These are phyloP conservation scores for Neoarthrinium moseri DNA, from an alignment of 2,329 filamentous ascomycete genomes.

Conservation along the genomic window DNA sequence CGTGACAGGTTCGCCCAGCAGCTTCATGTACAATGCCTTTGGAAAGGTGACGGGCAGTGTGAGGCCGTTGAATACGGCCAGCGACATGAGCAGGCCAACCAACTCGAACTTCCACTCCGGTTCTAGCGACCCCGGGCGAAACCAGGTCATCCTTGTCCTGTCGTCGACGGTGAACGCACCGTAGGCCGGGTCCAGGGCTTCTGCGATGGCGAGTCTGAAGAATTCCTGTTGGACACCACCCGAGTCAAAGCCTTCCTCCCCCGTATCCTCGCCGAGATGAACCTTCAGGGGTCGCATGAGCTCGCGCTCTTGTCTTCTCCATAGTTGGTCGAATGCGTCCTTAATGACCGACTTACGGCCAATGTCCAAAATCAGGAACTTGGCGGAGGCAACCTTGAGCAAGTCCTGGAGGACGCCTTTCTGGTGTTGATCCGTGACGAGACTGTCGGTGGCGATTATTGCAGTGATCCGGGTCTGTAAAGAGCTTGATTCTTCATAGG, in stretches of 20 bases:
- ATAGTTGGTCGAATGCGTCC: constrained; percentile 84
- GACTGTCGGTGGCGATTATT: constrained; percentile 51
- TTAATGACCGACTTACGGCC: constrained; percentile 65
- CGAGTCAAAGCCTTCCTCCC: constrained; percentile 88
- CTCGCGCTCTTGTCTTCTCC: constrained; percentile 80
- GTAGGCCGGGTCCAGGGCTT: constrained; percentile 75
- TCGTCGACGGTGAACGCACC: constrained; percentile 79
- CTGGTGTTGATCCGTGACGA: constrained; percentile 57
- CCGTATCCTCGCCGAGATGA: constrained; percentile 75
- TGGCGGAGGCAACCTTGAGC: constrained; percentile 65
- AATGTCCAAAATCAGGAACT: constrained; percentile 70
- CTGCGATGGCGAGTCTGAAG: constrained; percentile 78
- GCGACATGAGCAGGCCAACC: constrained; percentile 79
- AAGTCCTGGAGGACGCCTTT: constrained; percentile 61
- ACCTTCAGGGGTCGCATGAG: constrained; percentile 85
- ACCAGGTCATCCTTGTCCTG: constrained; percentile 80
- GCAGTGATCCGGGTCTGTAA: constrained; percentile 55
- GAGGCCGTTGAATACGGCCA: constrained; percentile 91
- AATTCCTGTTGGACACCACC: constrained; percentile 97
- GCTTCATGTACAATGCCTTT: constrained; percentile 75
- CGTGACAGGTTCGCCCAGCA: constrained; percentile 68
- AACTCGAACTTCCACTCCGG: constrained; percentile 89
- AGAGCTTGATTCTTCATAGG: constrained; percentile 68
- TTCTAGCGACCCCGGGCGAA: constrained; percentile 77
- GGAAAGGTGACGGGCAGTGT: constrained; percentile 91